Base-by-base conservation (phyloP, 1,284 basidiomycete species). In the Sporisorium graminicola region DNA sequence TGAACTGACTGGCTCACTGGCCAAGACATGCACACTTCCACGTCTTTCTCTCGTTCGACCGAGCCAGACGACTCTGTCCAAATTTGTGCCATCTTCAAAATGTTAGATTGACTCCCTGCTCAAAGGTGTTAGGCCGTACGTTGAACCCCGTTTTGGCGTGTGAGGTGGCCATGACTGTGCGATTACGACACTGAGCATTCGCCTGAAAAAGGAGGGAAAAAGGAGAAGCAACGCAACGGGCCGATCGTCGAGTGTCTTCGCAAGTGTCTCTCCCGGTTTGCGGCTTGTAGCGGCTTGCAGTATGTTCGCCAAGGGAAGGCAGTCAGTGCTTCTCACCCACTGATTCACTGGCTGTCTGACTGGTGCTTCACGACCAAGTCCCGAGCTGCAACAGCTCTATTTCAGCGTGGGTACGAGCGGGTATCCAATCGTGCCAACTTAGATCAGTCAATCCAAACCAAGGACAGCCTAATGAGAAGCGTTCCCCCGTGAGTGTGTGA, bases 1-100 rank as follows among this genome's bases (percentile, higher is more conserved):
- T 22, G 6, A 31, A 31, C 35, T n/a, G n/a, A n/a, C n/a, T n/a
- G n/a, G 35, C 35, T 33, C 31, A 6, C 31, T 46, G 24, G 5
- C 24, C 29, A 26, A 47, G 26, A 49, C 47, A 49, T 31, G 27
- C 47, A 49, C 37, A 5, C 37, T 49, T 50, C 49, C 49, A 50
- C 49, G 49, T 50, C 49, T 20, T n/a, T 40, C 16, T 18, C 27
- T 49, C 47, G 18, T 3, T 29, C 27, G 16, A n/a, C 14, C 47
- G 27, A 49, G 47, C 27, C 27, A 10, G 47, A 9, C n/a, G 44
- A 46, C 22, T 10, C 22, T 27, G 46, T 50, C 29, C n/a, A n/a
- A n/a, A n/a, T 50, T 50, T 18, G 18, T 7, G 27, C 14, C 16
- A 14, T 29, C 14, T 33, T 50, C n/a, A 50, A 5, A 20, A 10